Percentiles rank a stretch among this genome's conserved stretches.
phyloP scores from a whole-genome alignment of 371 early-diverging fungal genomes.

The Mortierella sp. region DNA sequence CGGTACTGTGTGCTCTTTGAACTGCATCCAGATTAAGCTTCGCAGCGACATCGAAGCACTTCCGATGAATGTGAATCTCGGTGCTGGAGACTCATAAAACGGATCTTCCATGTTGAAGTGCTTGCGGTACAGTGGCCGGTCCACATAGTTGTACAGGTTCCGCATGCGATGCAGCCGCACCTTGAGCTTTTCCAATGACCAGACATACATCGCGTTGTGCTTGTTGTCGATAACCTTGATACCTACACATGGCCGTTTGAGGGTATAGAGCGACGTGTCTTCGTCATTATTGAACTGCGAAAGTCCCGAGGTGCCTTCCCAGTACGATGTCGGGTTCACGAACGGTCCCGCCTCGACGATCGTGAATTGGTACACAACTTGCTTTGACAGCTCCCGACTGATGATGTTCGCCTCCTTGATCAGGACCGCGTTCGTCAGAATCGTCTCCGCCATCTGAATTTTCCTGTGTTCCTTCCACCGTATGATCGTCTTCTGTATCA shows the following conservation, averaged over 20 bases:
- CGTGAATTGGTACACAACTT: slow-evolving; percentile 85
- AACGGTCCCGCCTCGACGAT: slow-evolving; percentile 71
- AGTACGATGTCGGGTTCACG: slow-evolving; percentile 66
- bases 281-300: slow-evolving; percentile 69
- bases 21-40: slow-evolving; percentile 62
- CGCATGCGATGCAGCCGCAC: slow-evolving; percentile 81
- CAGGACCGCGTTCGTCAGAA: slow-evolving; percentile 75
- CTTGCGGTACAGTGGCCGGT: slow-evolving; percentile 75
- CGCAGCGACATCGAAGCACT: slow-evolving; percentile 64
- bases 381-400: slow-evolving; percentile 79
- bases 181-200: slow-evolving; percentile 80
- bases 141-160: slow-evolving; percentile 78
- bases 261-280: slow-evolving; percentile 61
- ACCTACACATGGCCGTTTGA: slow-evolving; percentile 71
- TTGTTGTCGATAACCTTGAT: slow-evolving; percentile 80
- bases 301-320: slow-evolving; percentile 68
- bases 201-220: slow-evolving; percentile 76
- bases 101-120: slow-evolving; percentile 85
- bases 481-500: slow-evolving; percentile 62
- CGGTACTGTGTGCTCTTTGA: slow-evolving; percentile 61
- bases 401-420: slow-evolving; percentile 92
- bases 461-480: slow-evolving; percentile 74
- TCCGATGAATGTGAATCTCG: slow-evolving; percentile 75
- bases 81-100: slow-evolving; percentile 76
- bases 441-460: slow-evolving; percentile 79